A percentile compares a stretch with the other conserved stretches of the same genome.
Evolutionary conservation across 2,329 filamentous ascomycete genomes (phyloP).

Genomic region (Cercospora sesami): DNA sequence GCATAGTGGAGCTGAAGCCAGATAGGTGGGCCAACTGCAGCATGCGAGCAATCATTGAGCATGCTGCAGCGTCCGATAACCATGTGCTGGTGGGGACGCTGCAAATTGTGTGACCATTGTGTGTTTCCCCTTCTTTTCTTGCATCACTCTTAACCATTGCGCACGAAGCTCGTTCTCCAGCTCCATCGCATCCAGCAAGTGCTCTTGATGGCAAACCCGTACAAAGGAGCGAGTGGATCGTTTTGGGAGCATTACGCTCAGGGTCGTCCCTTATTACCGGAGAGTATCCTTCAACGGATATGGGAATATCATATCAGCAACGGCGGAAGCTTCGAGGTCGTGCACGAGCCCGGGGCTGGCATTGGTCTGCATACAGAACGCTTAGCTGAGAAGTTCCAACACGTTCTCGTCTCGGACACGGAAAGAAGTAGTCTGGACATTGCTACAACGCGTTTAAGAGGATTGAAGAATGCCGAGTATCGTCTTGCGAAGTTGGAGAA

Average conservation of each 20-base stretch:
- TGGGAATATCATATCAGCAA: constrained; percentile 31
- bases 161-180: neutral
- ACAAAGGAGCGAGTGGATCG: neutral
- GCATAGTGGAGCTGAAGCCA: neutral
- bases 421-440: constrained; percentile 26
- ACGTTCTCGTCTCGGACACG: constrained; percentile 34
- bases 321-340: constrained; percentile 23
- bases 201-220: neutral
- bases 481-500: constrained; percentile 7
- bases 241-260: constrained; percentile 35
- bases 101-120: neutral
- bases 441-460: constrained; percentile 15
- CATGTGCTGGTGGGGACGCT: neutral
- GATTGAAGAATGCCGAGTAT: neutral
- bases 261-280: constrained; percentile 27
- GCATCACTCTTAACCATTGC: neutral
- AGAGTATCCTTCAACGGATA: constrained; percentile 29
- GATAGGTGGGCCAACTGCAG: neutral
- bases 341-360: constrained; percentile 33
- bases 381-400: constrained; percentile 25
- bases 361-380: constrained; percentile 26
- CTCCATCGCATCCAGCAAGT: neutral
- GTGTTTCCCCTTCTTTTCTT: neutral
- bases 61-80: neutral
- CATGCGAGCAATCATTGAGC: neutral